Evolutionary conservation across 1,139 yeast genomes (phyloP), one percentile per base, ranked within the genome.

Genomic region (Wickerhamiella infanticola): DNA sequence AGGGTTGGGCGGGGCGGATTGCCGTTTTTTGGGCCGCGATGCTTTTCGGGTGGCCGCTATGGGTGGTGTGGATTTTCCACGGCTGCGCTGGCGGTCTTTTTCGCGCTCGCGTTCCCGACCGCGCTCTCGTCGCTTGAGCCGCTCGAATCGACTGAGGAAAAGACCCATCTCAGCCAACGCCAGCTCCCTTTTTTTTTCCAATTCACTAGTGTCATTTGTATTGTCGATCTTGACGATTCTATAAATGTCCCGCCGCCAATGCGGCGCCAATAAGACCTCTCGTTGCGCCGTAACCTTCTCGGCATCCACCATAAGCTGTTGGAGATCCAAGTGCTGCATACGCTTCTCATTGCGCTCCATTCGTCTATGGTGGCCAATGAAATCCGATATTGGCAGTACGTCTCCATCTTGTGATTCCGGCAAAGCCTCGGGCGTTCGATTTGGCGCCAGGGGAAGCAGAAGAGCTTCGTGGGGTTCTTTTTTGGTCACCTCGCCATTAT

Each of bases 311-410:
- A 67, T 60, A 24, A 74, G 67, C 48, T 70, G 66, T 45, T 67
- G 69, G 4, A 75, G 61, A 55, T 82, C 94, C 24, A 71, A 66
- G 50, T 72, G 73, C 36, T 74, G 69, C 74, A 79, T 75, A 38
- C 74, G 68, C 46, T 70, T 70, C 57, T 82, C 94, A 48, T 78
- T 81, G 46, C 76, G 74, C 50, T 72, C 74, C 82, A 80, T 78
- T 41, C 72, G 66, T 40, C 71, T 68, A 58, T 81, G 88, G 54
- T 76, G 79, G 0, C 65, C 54, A 2, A 58, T 58, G 55, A 70
- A 81, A 1, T 63, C 41, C 0, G 62, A 63, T 49, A 77, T 81
- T 0, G 60, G 53, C 18, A 81, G 61, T 3, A 71, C 68, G 51
- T 77, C 81, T 1, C 31, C 36, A 2, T 29, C 33, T 7, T 29